Evolutionary conservation across 2,329 filamentous ascomycete species (phyloP).

Genomic region (Arthrobotrys megalospora): DNA sequence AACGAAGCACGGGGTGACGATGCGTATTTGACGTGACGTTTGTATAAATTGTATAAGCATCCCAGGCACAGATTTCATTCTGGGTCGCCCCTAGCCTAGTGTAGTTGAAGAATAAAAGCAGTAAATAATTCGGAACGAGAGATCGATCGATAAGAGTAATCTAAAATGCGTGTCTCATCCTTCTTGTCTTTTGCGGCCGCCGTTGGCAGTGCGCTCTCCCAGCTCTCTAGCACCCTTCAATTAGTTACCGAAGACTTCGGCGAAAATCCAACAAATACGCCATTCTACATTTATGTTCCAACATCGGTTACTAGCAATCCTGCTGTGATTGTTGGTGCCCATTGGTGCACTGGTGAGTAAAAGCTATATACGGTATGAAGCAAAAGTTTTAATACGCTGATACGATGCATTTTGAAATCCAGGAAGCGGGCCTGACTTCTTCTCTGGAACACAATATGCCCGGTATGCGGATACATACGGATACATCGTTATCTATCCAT

Average conservation of each 20-base stretch:
- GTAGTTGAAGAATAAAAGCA: too few species aligned
- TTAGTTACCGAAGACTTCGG: constrained; percentile 49
- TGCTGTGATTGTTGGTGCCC: constrained; percentile 42
- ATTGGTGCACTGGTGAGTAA: constrained; percentile 56
- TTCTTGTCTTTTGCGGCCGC: constrained; percentile 33
- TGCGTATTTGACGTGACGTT: background rate
- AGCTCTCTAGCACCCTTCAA: constrained; percentile 41
- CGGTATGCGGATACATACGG: constrained; percentile 49
- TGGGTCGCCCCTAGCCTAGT: too few species aligned
- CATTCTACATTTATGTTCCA: constrained; percentile 47
- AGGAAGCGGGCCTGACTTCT: constrained; percentile 50
- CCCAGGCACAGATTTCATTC: background rate
- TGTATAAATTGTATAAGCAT: background rate
- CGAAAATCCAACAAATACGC: constrained; percentile 46
- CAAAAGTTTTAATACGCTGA: too few species aligned
- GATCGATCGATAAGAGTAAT: background rate
- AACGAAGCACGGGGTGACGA: background rate
- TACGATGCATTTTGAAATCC: too few species aligned
- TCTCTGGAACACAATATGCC: constrained; percentile 34
- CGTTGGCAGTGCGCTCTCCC: constrained; percentile 33
- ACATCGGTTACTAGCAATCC: constrained; percentile 32
- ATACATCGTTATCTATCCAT: constrained; percentile 55
- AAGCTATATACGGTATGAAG: too few species aligned
- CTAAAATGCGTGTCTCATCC: constrained; percentile 39
- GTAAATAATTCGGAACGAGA: too few species aligned